Evolutionary conservation across 768 basidiomycete species (phyloP), one percentile per base, ranked within the genome.

Genomic region (Termitomyces sp.): DNA sequence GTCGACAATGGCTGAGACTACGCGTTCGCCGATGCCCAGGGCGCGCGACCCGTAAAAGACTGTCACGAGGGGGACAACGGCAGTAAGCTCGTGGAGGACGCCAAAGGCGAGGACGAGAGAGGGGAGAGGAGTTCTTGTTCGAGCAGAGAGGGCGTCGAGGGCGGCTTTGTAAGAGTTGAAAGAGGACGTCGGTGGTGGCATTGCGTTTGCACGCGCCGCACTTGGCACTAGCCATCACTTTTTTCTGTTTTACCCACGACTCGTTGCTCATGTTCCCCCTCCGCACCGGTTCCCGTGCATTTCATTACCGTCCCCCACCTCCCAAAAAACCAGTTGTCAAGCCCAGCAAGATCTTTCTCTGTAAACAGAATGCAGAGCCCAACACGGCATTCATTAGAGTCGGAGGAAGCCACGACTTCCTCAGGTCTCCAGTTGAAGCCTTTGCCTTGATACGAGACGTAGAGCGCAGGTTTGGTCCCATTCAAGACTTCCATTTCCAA

Each of bases 71-170:
- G 94, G 92, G 0, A 84, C 76, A 52, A 94, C 66, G 0, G 94
- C 92, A 0, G 92, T 94, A 11, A 92, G 61, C 67, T 97, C 94
- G 66, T 97, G 94, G 2, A 97, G 76, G 54, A 94, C 72, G 5
- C 82, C 85, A 62, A 97, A 96, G 0, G 93, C 92, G 43, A 90
- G 61, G 9, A 82, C 62, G 60, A 97, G 80, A 11, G 92, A 92
- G 1, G 92, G 78, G 0, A 95, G 67, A 14, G 91, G 90, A 2
- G 89, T 78, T 18, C 88, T 83, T 18, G 92, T 92, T 38, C 86
- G 81, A 6, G 77, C 71, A 18, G 93, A 86, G 11, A 94, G 65
- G 1, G 78, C 72, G 18, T 76, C 72, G 33, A 94, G 79, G 0
- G 81, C 80, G 32, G 78, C 70, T 60, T 70, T 81, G 73, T 82